Evolutionary conservation across 495 filamentous ascomycete genomes (phyloP), one percentile per base, ranked within the genome.

Genomic region (Aeminium ludgeri): DNA sequence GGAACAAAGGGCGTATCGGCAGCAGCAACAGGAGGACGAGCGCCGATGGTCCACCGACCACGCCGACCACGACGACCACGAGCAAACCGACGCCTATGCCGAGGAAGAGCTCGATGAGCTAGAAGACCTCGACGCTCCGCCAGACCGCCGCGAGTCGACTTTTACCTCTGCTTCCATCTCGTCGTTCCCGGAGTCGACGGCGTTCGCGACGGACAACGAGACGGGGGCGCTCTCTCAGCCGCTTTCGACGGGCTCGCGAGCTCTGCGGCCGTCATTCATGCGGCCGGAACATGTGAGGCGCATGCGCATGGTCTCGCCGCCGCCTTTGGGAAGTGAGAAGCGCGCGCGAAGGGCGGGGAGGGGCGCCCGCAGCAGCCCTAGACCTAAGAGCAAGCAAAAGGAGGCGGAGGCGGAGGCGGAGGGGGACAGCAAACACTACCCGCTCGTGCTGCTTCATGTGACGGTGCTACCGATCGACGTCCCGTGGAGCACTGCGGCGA

Each of bases 361-460:
- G 10, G 18, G 41, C 13, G 16, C n/a, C n/a, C n/a, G n/a, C n/a
- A n/a, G n/a, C n/a, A n/a, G n/a, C n/a, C n/a, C n/a, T n/a, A n/a
- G n/a, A n/a, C n/a, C n/a, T n/a, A n/a, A n/a, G n/a, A n/a, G n/a
- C n/a, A n/a, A n/a, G n/a, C n/a, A n/a, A n/a, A 78, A 74, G 59
- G 76, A 69, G 39, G 77, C 72, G 49, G 70, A 67, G 38, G 73
- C 65, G 17, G 69, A 64, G 10, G 57, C 59, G 13, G 57, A 61
- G 13, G 42, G 68, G 59, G 60, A 53, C 38, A 45, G 61, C 59
- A 46, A 66, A 55, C 64, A 71, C 30, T 52, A 61, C 13, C 86
- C 87, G 1, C 73, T 96, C 6, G 82, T 94, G 3, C 66, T 95
- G 6, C 66, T 96, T 1, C 87, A 96, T 49, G 80, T 87, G 38